These are phyloP conservation scores for Gastrodia elata DNA, from an alignment of 106 monocot genomes.

Conservation along the genomic window DNA sequence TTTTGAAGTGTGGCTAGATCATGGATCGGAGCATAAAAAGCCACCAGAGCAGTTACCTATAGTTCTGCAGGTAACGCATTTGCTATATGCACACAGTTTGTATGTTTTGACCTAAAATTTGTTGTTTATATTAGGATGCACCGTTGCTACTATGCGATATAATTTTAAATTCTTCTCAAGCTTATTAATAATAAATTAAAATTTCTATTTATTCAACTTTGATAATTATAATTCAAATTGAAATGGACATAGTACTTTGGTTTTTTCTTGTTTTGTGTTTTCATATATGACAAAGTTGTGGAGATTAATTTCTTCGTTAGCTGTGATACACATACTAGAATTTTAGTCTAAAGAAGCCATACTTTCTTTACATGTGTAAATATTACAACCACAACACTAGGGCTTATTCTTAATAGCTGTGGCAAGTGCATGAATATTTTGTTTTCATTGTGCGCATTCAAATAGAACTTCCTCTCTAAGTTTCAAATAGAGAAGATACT, in stretches of 20 bases:
- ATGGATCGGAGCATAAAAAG: conserved; percentile 91
- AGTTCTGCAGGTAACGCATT: conserved; percentile 73
- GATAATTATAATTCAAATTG: conserved; percentile 1
- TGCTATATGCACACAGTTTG: background rate
- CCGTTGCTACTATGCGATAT: no score
- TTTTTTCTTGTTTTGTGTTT: background rate
- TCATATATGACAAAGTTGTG: background rate
- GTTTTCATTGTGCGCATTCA: no score
- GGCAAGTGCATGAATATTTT: no score
- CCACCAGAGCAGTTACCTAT: conserved; percentile 96
- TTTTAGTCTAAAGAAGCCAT: no score
- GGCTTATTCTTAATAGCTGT: no score
- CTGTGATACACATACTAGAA: no score
- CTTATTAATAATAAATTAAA: background rate
- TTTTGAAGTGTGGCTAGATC: conserved; percentile 98
- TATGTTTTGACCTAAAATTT: background rate
- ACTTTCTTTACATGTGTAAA: no score
- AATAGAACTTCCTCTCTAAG: no score
- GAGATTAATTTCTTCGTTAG: no score
- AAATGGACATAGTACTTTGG: background rate
- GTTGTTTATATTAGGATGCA: no score
- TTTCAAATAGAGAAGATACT: no score
- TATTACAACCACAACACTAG: no score
- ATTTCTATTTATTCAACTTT: background rate
- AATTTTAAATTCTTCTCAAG: background rate